Evolutionary conservation across 306 rosid species (phyloP).

Genomic region (Echinosophora koreensis): DNA sequence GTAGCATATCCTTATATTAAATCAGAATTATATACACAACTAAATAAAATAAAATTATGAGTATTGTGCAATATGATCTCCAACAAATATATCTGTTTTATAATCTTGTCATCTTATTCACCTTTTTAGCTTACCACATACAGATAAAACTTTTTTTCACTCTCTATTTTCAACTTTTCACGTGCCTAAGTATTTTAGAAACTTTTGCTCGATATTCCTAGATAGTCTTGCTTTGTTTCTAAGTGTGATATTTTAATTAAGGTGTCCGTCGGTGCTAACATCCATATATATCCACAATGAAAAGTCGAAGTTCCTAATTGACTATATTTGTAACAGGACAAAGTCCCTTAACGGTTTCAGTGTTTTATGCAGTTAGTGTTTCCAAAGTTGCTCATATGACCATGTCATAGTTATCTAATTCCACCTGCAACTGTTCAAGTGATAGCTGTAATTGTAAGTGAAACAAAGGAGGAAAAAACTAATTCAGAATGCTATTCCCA

Average conservation of each 20-base stretch:
- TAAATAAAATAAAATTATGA: not conserved
- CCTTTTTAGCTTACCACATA: not conserved
- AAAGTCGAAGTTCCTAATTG: conserved; percentile 7
- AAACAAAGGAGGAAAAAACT: not conserved
- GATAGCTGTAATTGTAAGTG: not conserved
- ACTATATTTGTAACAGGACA: conserved; percentile 42
- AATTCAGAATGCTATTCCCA: conserved; percentile 20
- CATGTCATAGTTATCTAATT: conserved; percentile 40
- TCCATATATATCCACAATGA: conserved; percentile 36
- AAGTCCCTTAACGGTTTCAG: conserved; percentile 21
- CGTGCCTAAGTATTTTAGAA: not conserved
- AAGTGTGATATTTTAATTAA: conserved; percentile 23
- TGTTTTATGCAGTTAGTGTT: conserved; percentile 21
- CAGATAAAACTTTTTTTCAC: not conserved
- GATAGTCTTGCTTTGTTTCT: not conserved
- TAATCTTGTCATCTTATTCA: not conserved
- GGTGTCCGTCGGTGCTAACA: conserved; percentile 5
- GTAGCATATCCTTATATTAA: not conserved
- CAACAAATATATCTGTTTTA: not conserved
- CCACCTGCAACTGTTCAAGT: not conserved
- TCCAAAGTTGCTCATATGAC: conserved; percentile 26
- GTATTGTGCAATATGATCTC: not conserved
- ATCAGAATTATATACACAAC: not conserved
- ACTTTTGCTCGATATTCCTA: not conserved
- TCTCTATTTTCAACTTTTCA: not conserved